Evolutionary conservation across 441 rosid species (phyloP).

Genomic region (Melastoma candidum): DNA sequence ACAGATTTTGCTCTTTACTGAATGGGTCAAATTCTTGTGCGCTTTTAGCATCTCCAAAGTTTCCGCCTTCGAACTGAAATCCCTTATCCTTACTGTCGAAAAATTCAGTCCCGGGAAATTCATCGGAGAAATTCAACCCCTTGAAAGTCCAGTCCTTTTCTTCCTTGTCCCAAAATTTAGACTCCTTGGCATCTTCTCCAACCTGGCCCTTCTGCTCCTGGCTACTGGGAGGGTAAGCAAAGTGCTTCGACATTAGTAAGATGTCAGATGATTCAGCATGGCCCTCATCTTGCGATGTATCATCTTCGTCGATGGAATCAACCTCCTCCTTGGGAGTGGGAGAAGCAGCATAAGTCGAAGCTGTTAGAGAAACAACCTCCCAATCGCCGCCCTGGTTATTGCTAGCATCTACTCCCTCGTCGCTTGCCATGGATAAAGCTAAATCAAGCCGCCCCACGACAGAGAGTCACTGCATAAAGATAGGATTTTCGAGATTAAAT

Average conservation of each 20-base stretch:
- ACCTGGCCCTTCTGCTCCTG: conserved; percentile 23
- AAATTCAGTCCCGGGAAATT: conserved; percentile 39
- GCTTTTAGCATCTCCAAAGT: conserved; percentile 29
- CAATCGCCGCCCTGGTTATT: conserved; percentile 4
- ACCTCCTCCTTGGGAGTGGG: neutral
- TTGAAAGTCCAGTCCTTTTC: conserved; percentile 34
- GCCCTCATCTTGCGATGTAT: neutral
- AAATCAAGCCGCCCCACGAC: no score
- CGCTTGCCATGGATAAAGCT: no score
- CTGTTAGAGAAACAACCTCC: conserved; percentile 6
- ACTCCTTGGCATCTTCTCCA: conserved; percentile 25
- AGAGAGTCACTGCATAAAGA: no score
- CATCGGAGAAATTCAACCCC: conserved; percentile 41
- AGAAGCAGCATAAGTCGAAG: conserved; percentile 5
- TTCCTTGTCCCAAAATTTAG: conserved; percentile 36
- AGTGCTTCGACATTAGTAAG: conserved; percentile 7
- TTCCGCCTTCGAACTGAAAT: conserved; percentile 16
- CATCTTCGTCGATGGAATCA: neutral
- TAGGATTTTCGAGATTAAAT: no score
- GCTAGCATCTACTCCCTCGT: neutral
- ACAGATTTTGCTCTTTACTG: conserved; percentile 40
- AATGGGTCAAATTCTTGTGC: conserved; percentile 24
- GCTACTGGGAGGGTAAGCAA: neutral
- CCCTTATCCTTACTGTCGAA: conserved; percentile 33
- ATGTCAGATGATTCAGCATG: conserved; percentile 2